Percentiles rank a stretch among this genome's conserved stretches.
Conservation (phyloP, 1,139 yeast genomes). For the Eremothecium coryli region DNA sequence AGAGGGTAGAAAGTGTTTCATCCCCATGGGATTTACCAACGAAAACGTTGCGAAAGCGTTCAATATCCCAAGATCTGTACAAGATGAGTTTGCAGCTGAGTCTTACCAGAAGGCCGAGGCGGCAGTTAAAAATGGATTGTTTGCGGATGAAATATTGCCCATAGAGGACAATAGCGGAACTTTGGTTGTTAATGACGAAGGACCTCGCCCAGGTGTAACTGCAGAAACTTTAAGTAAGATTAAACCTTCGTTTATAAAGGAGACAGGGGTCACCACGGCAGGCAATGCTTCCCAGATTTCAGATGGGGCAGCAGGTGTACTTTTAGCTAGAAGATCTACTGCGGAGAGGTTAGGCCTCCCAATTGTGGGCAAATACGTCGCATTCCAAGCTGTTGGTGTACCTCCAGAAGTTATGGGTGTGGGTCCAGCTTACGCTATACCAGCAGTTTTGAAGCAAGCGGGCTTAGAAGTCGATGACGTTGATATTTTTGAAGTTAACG, state of each 20-base stretch:
- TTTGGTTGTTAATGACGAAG: constrained; percentile 70
- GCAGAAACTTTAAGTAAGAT: constrained; percentile 63
- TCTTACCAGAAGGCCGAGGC: constrained; percentile 79
- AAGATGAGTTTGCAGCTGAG: constrained; percentile 78
- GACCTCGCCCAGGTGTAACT: constrained; percentile 83
- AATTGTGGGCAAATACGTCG: constrained; percentile 65
- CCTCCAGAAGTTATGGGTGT: constrained; percentile 97
- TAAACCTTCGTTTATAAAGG: constrained; percentile 77
- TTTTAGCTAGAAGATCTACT: constrained; percentile 77
- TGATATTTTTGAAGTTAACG: constrained; percentile 77
- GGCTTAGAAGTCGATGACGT: constrained; percentile 60
- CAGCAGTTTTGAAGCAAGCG: constrained; percentile 58
- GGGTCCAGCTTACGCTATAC: constrained; percentile 93
- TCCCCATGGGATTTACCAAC: constrained; percentile 90
- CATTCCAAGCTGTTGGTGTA: constrained; percentile 73
- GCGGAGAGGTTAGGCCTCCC: constrained; percentile 68
- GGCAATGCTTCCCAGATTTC: constrained; percentile 95
- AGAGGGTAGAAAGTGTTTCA: constrained; percentile 54
- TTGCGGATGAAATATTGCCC: constrained; percentile 81
- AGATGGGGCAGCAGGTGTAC: constrained; percentile 90
- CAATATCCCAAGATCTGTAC: constrained; percentile 56
- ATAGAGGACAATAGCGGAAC: constrained; percentile 35
- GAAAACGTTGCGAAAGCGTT: constrained; percentile 65
- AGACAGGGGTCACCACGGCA: constrained; percentile 79
- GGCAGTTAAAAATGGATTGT: constrained; percentile 63